A percentile compares a stretch with the other conserved stretches of the same genome.
Evolutionary conservation across 1,139 yeast species (phyloP).

Genomic region (Taphrina communis): DNA sequence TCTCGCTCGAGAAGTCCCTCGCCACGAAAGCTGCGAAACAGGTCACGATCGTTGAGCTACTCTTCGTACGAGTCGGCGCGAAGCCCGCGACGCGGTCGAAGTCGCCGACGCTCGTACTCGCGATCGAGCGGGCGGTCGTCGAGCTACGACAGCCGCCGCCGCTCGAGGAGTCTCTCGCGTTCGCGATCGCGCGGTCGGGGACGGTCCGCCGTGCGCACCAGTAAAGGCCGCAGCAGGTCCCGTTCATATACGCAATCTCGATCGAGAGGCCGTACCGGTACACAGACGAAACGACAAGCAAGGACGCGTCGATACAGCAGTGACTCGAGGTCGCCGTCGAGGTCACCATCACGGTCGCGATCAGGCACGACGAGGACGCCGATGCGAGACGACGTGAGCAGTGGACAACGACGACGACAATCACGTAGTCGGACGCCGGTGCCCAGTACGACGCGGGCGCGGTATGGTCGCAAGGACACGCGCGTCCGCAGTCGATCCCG

Average conservation of each 20-base stretch:
- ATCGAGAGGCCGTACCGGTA: background rate
- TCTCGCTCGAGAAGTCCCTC: background rate
- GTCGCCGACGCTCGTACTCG: constrained; percentile 4
- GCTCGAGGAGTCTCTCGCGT: constrained; percentile 6
- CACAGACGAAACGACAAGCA: background rate
- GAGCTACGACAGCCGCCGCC: background rate
- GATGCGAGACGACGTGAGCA: background rate
- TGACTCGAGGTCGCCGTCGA: constrained; percentile 13
- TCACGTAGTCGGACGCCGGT: constrained; percentile 8
- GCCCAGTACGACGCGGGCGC: constrained; percentile 16
- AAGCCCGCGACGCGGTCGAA: constrained; percentile 16
- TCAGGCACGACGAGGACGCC: constrained; percentile 13
- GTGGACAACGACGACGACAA: background rate
- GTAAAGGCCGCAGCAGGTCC: background rate
- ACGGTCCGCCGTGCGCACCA: background rate
- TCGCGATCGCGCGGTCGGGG: background rate
- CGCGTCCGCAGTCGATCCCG: background rate
- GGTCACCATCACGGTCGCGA: constrained; percentile 16
- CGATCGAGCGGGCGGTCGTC: background rate
- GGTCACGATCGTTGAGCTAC: constrained; percentile 8
- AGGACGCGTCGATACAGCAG: background rate
- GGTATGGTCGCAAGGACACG: background rate
- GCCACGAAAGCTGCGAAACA: background rate
- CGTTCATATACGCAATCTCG: background rate
- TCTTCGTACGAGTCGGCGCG: constrained; percentile 6